Evolutionary conservation across 2,329 filamentous ascomycete genomes (phyloP), one percentile per base, ranked within the genome.

Genomic region (Aspergillus sp.): DNA sequence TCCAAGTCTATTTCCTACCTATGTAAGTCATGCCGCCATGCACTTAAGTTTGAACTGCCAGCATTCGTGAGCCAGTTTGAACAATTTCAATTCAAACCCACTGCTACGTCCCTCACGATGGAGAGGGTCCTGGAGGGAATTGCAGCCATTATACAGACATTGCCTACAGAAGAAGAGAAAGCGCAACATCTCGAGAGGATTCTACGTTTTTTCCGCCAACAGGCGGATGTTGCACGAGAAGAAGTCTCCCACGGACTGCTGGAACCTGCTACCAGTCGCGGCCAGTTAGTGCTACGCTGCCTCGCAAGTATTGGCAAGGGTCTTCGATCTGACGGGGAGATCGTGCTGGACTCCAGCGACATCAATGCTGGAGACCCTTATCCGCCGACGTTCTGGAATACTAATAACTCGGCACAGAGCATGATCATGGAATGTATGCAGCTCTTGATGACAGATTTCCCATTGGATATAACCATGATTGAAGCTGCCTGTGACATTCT

Each of bases 401-500:
- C 55, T n/a, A 62, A 64, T 6, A 54, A 59, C 9, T 65, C 64
- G 0, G 56, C 57, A 43, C 68, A 71, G 49, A 60, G 55, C 23
- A 49, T 66, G 37, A 65, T 71, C 20, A 66, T 73, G 58, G 61
- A 71, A 49, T 66, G 66, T 20, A 61, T 74, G 56, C 60, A 68
- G 25, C 60, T 67, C 20, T 58, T 73, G n/a, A 60, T 70, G 43
- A 62, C 62, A 25, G 61, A 66, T 20, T 72, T 72, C 33, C 64
- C 66, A 6, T 55, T 64, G 27, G 70, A 73, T 45, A 62, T 61
- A 42, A 59, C 61, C n/a, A 68, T 74, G 7, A 67, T 74, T 17
- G 71, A 73, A 56, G 67, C 70, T 5, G 65, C 69, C 6, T 74
- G 71, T 53, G 70, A 74, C 44, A 68, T 75, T 17, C 54, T 75